Evolutionary conservation across 257 asterid species (phyloP).

Genomic region (Gentiana dahurica): DNA sequence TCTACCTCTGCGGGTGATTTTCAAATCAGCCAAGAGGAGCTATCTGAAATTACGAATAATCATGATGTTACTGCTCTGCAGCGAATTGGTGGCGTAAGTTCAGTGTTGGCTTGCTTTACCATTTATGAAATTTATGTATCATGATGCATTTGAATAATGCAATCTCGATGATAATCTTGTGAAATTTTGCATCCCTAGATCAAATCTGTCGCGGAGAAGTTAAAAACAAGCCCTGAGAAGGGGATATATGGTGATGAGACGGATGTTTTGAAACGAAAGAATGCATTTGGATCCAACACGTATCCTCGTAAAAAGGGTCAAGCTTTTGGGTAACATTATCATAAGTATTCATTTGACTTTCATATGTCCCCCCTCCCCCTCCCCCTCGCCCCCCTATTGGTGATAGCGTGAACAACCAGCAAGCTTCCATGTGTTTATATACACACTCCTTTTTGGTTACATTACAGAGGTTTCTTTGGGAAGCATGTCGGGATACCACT

Average conservation of each 20-base stretch:
- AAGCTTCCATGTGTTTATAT: background rate
- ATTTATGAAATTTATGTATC: background rate
- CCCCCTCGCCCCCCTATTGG: too few species aligned
- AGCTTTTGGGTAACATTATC: constrained; percentile 62
- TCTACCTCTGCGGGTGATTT: constrained; percentile 48
- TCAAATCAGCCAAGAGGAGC: constrained; percentile 65
- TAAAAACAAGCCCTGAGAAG: constrained; percentile 47
- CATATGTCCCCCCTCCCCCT: background rate
- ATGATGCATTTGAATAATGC: background rate
- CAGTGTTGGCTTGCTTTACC: constrained; percentile 1
- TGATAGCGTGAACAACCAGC: constrained; percentile 2
- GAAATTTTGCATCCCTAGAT: constrained; percentile 31
- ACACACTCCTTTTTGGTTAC: constrained; percentile 5
- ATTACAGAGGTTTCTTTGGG: constrained; percentile 79
- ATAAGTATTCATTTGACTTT: constrained; percentile 4
- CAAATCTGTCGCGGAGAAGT: constrained; percentile 56
- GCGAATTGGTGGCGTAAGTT: constrained; percentile 83
- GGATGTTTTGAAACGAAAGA: constrained; percentile 50
- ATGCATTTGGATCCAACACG: constrained; percentile 82
- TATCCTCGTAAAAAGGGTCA: constrained; percentile 90
- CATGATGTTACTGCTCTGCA: constrained; percentile 46
- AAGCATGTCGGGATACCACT: constrained; percentile 89
- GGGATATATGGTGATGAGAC: constrained; percentile 70
- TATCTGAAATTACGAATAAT: constrained; percentile 56
- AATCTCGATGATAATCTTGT: background rate